These are phyloP conservation scores for Pulveroboletus sp. DNA, from an alignment of 768 basidiomycete genomes.

Conservation along the genomic window DNA sequence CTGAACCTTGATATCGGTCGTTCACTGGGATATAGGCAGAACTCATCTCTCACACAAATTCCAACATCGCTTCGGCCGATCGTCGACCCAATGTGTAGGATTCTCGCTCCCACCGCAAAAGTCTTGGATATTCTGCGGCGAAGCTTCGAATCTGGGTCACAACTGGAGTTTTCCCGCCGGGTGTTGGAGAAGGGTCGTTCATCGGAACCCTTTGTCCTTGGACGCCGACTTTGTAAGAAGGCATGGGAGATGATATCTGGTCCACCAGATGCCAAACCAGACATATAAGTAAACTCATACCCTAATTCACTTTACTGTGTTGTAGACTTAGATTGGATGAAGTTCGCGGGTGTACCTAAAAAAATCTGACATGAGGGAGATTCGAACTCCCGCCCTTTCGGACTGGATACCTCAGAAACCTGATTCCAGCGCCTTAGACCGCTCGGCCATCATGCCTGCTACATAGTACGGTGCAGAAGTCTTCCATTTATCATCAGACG, in stretches of 20 bases:
- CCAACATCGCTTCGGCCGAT: slow-evolving; percentile 55
- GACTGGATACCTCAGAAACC: slow-evolving; percentile 29
- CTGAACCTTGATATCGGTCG: neutral
- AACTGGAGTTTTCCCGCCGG: slow-evolving; percentile 50
- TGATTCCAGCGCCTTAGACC: slow-evolving; percentile 59
- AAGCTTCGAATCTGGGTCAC: slow-evolving; percentile 54
- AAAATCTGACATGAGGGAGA: slow-evolving; percentile 29
- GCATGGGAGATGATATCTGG: slow-evolving; percentile 37
- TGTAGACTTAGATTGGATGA: neutral
- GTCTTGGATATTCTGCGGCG: slow-evolving; percentile 48
- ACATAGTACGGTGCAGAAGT: too few relatives aligned
- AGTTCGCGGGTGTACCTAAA: neutral
- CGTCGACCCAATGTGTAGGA: slow-evolving; percentile 45
- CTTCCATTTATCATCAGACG: too few relatives aligned
- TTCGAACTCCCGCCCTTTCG: slow-evolving; percentile 34
- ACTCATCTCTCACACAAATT: slow-evolving; percentile 53
- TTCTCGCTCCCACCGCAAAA: slow-evolving; percentile 54
- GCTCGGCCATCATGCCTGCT: slow-evolving; percentile 46
- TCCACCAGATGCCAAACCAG: slow-evolving; percentile 25
- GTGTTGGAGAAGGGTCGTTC: slow-evolving; percentile 63
- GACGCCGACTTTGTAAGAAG: slow-evolving; percentile 34
- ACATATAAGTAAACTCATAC: slow-evolving; percentile 23
- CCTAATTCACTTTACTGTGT: slow-evolving; percentile 8
- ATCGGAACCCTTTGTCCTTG: slow-evolving; percentile 50
- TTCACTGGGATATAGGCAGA: slow-evolving; percentile 32